phyloP scores from a whole-genome alignment of 192 early-diverging fungal species.

The Mortierella antarctica region DNA sequence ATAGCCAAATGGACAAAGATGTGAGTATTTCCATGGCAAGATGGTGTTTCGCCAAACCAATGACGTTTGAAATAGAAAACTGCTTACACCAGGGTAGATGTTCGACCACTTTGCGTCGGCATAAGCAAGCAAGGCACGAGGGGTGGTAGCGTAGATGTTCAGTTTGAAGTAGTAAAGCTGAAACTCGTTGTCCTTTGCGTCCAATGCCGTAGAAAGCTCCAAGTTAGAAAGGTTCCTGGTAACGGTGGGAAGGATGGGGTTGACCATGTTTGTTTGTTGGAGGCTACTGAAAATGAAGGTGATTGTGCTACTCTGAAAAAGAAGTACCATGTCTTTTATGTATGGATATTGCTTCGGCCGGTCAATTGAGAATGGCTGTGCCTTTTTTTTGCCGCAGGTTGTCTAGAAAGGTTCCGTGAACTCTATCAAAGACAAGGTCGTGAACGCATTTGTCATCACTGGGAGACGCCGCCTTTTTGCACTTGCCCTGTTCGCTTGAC shows the following conservation, averaged over 20 bases:
- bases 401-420: too few species aligned
- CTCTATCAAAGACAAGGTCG: too few species aligned
- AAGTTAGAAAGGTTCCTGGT: neutral
- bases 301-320: too few species aligned
- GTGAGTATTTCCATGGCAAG: neutral
- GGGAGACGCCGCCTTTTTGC: too few species aligned
- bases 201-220: neutral
- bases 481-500: too few species aligned
- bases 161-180: conserved; percentile 7
- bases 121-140: conserved; percentile 47
- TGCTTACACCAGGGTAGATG: conserved; percentile 20
- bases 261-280: neutral
- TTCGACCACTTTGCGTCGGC: conserved; percentile 49
- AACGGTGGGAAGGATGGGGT: neutral
- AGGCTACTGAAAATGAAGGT: neutral
- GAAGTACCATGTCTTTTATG: too few species aligned
- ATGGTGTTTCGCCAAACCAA: neutral
- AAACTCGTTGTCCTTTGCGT: conserved; percentile 8
- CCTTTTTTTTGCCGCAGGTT: too few species aligned
- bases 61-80: neutral
- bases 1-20: neutral
- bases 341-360: too few species aligned
- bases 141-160: neutral
- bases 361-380: too few species aligned
- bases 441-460: too few species aligned